Conservation (phyloP, 768 basidiomycete species). For the Boletus sp. region DNA sequence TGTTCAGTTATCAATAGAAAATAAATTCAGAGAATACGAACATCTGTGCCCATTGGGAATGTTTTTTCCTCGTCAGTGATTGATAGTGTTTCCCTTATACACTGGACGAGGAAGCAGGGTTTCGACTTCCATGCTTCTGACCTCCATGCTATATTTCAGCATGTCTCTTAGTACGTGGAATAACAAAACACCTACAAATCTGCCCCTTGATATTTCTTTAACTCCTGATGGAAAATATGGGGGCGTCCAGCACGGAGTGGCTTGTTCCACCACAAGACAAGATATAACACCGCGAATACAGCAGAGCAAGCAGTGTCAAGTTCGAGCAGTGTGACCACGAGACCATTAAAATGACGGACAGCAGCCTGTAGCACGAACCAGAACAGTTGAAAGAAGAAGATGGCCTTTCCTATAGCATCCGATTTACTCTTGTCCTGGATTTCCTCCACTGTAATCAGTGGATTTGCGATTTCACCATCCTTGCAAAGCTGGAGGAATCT, state of each 20-base stretch:
- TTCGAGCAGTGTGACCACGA: neutral
- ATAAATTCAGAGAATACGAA: neutral
- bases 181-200: neutral
- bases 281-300: neutral
- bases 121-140: neutral
- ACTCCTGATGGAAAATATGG: neutral
- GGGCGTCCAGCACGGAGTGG: neutral
- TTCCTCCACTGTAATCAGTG: neutral
- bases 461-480: neutral
- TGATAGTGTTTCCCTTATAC: neutral
- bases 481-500: neutral
- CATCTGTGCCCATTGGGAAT: neutral
- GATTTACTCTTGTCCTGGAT: slow-evolving; percentile 2
- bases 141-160: neutral
- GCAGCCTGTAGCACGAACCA: neutral
- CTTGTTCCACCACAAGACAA: slow-evolving; percentile 1
- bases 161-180: too few species aligned
- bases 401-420: neutral
- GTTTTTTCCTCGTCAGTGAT: neutral
- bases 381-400: neutral
- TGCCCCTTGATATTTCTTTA: neutral
- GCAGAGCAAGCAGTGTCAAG: neutral
- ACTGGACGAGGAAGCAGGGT: neutral
- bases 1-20: neutral
- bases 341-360: neutral